Evolutionary conservation across 495 filamentous ascomycete species (phyloP), one percentile per base, ranked within the genome.

Genomic region (Penicillium mononematosum): DNA sequence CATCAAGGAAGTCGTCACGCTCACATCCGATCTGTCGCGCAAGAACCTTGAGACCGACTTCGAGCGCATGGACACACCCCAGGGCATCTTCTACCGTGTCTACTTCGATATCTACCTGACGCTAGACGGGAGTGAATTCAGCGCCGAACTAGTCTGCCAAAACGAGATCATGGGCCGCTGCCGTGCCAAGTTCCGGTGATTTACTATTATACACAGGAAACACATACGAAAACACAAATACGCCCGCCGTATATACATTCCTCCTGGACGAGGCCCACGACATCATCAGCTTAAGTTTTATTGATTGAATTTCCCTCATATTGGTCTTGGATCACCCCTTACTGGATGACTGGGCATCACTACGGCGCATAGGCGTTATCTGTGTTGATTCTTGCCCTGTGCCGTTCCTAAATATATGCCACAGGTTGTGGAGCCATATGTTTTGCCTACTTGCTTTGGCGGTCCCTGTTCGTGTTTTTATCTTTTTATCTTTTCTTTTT

Each of bases 31-130:
- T 71, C 81, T 98, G 36, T 96, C 91, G 16, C 88, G 94, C 59
- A 98, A 98, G 81, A 98, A 97, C 70, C 85, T 98, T 1, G 94
- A 98, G 72, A 98, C 96, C 71, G 94, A 98, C 69, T 98, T 98
- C 58, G 94, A 98, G 75, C 85, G 95, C 64, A 98, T 98, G 94
- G 94, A 98, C 72, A 98, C 94, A 4, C 94, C 94, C 2, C 94
- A 98, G 70, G 94, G 94, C 54, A 96, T 92, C 12, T 98, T 98
- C 76, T 98, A 98, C 81, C 88, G 94, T 12, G 81, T 84, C 43
- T 88, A 87, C 73, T 88, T 88, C 61, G 85, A 88, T 65, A 88
- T 88, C 55, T 96, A 96, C 72, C 89, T 98, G 50, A 97, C 94
- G 9, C 86, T 98, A 17, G 94, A 98, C 67, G 94, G 94, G 41